These are phyloP conservation scores for Solanum hybrid DNA, from an alignment of 305 asterid species.

Conservation along the genomic window DNA sequence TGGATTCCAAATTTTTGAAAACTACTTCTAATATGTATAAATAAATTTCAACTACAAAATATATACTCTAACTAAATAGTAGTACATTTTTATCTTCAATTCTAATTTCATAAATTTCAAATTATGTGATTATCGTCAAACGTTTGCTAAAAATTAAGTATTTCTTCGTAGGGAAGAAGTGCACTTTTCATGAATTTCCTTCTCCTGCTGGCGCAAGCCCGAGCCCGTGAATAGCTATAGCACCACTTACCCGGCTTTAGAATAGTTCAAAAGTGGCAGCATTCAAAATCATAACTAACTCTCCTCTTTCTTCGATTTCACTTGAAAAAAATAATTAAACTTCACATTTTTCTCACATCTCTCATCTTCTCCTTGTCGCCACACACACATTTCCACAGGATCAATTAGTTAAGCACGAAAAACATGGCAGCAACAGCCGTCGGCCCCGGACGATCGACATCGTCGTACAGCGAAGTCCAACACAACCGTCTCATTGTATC, in stretches of 20 bases:
- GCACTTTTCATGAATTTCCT: not conserved
- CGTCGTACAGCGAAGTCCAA: constrained; percentile 44
- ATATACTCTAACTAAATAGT: not conserved
- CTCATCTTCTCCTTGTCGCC: not conserved
- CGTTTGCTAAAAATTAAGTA: too few species aligned
- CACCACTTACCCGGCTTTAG: not conserved
- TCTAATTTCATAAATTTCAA: not conserved
- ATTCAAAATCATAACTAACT: constrained; percentile 3
- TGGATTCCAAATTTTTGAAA: too few species aligned
- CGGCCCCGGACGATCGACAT: constrained; percentile 25
- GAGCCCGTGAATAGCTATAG: not conserved
- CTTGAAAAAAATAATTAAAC: not conserved
- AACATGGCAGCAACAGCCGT: constrained; percentile 4
- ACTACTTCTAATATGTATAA: not conserved
- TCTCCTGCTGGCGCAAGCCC: not conserved
- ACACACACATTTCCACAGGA: not conserved
- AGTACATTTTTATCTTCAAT: not conserved
- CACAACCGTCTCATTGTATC: constrained; percentile 35
- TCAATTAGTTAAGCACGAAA: not conserved
- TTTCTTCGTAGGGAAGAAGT: not conserved
- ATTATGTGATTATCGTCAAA: not conserved
- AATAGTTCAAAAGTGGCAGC: not conserved
- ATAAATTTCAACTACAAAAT: not conserved
- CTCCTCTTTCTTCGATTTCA: not conserved
- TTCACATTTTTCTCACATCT: not conserved